Evolutionary conservation across 345 rosid species (phyloP), one percentile per base, ranked within the genome.

Genomic region (Syzygium grande): DNA sequence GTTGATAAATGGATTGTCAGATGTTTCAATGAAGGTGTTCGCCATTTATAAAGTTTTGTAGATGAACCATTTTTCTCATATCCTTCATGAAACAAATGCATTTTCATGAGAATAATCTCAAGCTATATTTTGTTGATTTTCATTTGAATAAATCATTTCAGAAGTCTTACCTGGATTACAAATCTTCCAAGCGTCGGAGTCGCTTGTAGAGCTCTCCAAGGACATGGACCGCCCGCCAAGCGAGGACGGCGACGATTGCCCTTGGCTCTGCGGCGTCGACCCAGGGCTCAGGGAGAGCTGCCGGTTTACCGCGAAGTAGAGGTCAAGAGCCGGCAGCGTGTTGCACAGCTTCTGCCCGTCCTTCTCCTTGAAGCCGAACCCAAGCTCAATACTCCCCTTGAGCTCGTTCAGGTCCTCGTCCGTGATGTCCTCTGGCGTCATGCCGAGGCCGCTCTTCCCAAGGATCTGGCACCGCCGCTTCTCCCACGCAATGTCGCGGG

Each of bases 401-500:
- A 92, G 90, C 87, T 92, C 93, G 51, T 89, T 77, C 87, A 90
- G 55, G 87, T 92, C 93, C 86, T 92, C 93, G 73, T 92, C 94
- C 2, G 94, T 92, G 87, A 92, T 86, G 52, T 88, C 92, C 11
- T 91, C 93, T 15, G 86, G 53, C 9, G 61, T 87, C 9, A n/a
- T 54, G 5, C 86, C 86, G 49, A 88, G 52, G 27, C 89, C 87
- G 9, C 85, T 91, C 68, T 87, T 89, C 83, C 89, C 49, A 5
- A 90, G 80, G 84, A 90, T 92, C 79, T 89, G 90, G 13, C 93
- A 89, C 77, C 90, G 63, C 56, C 94, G 86, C 89, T 87, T 91
- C 88, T 93, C 94, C 94, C 94, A 93, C 15, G 93, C 93, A 3
- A 90, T 41, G 79, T 93, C 94, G 6, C 92, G 90, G 13, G 91